Evolutionary conservation across 192 early-diverging fungal species (phyloP).

Genomic region (Podochytrium sp.): DNA sequence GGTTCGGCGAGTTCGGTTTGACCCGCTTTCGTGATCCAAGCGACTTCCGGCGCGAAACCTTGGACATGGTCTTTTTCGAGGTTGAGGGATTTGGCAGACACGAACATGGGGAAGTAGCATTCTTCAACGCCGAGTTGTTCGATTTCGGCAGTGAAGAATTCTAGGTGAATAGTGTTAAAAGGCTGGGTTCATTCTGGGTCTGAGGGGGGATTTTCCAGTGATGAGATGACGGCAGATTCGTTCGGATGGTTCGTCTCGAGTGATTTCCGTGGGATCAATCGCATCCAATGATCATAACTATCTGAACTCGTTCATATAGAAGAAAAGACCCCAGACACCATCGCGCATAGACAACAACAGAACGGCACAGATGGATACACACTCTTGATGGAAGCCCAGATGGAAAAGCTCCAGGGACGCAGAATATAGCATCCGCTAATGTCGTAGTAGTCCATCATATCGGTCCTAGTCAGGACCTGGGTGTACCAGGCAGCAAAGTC

Average conservation of each 20-base stretch:
- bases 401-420: slow-evolving; percentile 91
- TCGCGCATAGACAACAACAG: neutral
- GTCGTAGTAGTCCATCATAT: slow-evolving; percentile 99
- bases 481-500: slow-evolving; percentile 95
- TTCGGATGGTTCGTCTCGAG: too few species aligned
- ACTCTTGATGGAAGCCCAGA: slow-evolving; percentile 97
- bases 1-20: slow-evolving; percentile 89
- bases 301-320: too few species aligned
- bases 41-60: slow-evolving; percentile 99
- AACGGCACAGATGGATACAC: too few species aligned
- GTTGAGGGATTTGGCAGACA: slow-evolving; percentile 83
- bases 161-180: too few species aligned
- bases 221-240: too few species aligned
- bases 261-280: too few species aligned
- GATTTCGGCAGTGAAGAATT: slow-evolving; percentile 90
- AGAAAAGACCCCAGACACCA: neutral
- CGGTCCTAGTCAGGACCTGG: slow-evolving; percentile 84
- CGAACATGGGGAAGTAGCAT: slow-evolving; percentile 99
- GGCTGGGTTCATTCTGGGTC: too few species aligned
- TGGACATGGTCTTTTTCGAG: slow-evolving; percentile 99
- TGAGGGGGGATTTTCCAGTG: too few species aligned
- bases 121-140: slow-evolving; percentile 93
- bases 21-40: slow-evolving; percentile 99
- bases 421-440: slow-evolving; percentile 98
- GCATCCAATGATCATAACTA: too few species aligned